phyloP scores from a whole-genome alignment of 2,329 filamentous ascomycete genomes.

The Orbilia javanica region DNA sequence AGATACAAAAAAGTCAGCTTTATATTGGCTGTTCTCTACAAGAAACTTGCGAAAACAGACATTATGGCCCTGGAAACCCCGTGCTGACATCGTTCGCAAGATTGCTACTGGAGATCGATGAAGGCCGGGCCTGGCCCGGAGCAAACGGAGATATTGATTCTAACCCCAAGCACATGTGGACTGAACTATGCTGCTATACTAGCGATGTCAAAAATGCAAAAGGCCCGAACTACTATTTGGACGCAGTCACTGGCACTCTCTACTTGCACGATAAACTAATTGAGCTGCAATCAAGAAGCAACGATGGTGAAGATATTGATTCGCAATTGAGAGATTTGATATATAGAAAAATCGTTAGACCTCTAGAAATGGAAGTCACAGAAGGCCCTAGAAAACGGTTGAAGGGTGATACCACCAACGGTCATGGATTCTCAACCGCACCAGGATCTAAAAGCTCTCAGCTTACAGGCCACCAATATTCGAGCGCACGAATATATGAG shows the following conservation, averaged over 20 bases:
- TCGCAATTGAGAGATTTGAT: background rate
- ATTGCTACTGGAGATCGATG: conserved; percentile 5
- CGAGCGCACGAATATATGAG: too few relatives aligned
- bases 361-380: background rate
- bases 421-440: background rate
- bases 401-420: background rate
- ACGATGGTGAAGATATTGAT: background rate
- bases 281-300: background rate
- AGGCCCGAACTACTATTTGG: background rate
- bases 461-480: too few relatives aligned
- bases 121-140: background rate
- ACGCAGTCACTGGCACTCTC: background rate
- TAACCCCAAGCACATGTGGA: background rate
- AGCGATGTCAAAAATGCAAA: background rate
- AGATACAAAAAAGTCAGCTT: too few relatives aligned
- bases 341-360: background rate
- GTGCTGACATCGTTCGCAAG: conserved; percentile 16
- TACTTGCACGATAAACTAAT: background rate
- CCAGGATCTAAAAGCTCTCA: too few relatives aligned
- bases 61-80: background rate
- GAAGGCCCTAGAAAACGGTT: background rate
- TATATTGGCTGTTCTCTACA: too few relatives aligned
- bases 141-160: background rate
- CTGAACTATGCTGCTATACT: background rate
- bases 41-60: background rate